Percentiles rank a stretch among this genome's conserved stretches.
Evolutionary conservation across 192 early-diverging fungal genomes (phyloP).

Genomic region (Backusella psychrophila): DNA sequence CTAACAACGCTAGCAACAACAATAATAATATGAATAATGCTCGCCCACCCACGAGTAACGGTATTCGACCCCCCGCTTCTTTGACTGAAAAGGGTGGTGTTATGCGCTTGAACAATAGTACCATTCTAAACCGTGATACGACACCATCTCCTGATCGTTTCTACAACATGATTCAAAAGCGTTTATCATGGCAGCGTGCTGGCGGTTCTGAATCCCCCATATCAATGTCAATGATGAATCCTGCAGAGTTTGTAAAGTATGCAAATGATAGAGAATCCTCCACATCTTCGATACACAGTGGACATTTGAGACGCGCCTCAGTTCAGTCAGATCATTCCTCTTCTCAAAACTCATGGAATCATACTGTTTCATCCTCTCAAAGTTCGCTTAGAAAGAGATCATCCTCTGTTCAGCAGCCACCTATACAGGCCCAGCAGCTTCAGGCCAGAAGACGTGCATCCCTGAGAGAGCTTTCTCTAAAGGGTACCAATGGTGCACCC

Average conservation of each 20-base stretch:
- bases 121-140: conserved; percentile 8
- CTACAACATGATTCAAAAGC: conserved; percentile 36
- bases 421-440: conserved; percentile 6
- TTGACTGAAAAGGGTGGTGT: conserved; percentile 14
- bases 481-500: not conserved
- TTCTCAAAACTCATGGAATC: conserved; percentile 17
- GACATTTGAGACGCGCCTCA: conserved; percentile 29
- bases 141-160: conserved; percentile 37
- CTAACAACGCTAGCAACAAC: not conserved
- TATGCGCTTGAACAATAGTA: not conserved
- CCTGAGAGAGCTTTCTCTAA: conserved; percentile 33
- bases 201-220: conserved; percentile 20
- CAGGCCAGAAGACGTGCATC: conserved; percentile 25
- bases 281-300: conserved; percentile 34
- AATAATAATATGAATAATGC: not conserved
- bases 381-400: conserved; percentile 20
- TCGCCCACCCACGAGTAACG: conserved; percentile 11
- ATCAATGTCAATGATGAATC: conserved; percentile 26
- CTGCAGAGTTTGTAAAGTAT: conserved; percentile 28
- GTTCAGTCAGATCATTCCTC: conserved; percentile 28
- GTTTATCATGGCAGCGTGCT: conserved; percentile 29
- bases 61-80: conserved; percentile 12
- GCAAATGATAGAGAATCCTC: conserved; percentile 34
- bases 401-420: conserved; percentile 22
- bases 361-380: not conserved